These are phyloP conservation scores for Colletotrichum zoysiae DNA, from an alignment of 2,329 filamentous ascomycete species.

Conservation along the genomic window DNA sequence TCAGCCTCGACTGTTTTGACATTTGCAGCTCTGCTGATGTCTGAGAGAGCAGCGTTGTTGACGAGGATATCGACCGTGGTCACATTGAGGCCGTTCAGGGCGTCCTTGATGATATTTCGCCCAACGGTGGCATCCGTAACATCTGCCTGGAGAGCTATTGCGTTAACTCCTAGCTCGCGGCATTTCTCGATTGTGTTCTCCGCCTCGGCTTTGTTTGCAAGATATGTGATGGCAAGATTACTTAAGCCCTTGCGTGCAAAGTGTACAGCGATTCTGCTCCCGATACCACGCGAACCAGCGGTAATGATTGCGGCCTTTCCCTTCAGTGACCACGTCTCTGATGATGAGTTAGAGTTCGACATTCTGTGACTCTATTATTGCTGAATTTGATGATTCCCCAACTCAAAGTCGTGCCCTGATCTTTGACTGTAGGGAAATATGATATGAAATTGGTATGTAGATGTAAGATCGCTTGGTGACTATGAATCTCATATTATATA, in stretches of 20 bases:
- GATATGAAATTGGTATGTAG: background rate
- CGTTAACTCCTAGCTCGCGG: slow-evolving; percentile 4
- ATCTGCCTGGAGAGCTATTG: slow-evolving; percentile 19
- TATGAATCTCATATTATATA: too few species aligned
- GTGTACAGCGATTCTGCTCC: slow-evolving; percentile 5
- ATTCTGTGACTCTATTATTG: background rate
- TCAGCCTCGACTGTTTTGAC: background rate
- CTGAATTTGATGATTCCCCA: too few species aligned
- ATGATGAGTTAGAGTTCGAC: background rate
- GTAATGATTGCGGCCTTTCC: slow-evolving; percentile 20
- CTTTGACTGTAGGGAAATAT: background rate
- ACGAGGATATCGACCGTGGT: slow-evolving; percentile 24
- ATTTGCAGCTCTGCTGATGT: background rate
- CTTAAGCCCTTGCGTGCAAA: slow-evolving; percentile 21
- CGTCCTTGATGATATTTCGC: slow-evolving; percentile 1
- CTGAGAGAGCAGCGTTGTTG: slow-evolving; percentile 17
- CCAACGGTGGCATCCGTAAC: background rate
- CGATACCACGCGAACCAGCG: slow-evolving; percentile 25
- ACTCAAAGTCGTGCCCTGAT: too few species aligned
- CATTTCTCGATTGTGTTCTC: slow-evolving; percentile 8
- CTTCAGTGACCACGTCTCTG: slow-evolving; percentile 11
- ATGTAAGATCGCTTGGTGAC: background rate
- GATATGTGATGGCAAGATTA: slow-evolving; percentile 29
- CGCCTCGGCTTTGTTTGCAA: slow-evolving; percentile 5
- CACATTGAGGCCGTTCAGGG: background rate